phyloP scores from a whole-genome alignment of 1,284 basidiomycete genomes.

The Rhodotorula sp. region DNA sequence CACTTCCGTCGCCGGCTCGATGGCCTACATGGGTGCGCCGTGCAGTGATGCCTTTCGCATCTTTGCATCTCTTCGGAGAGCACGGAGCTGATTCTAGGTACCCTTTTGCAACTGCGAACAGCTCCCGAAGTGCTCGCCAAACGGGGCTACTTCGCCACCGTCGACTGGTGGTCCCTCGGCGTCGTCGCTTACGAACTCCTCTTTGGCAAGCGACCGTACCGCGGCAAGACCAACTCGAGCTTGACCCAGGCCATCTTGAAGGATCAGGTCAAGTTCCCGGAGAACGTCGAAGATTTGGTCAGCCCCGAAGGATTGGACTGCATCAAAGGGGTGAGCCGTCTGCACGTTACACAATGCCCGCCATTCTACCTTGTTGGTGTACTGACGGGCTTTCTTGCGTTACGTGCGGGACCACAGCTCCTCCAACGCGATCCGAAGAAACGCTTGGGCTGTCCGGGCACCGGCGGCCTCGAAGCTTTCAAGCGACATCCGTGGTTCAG shows the following conservation, averaged over 20 bases:
- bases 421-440: slow-evolving; percentile 79
- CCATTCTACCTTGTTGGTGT: neutral
- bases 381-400: neutral
- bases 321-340: slow-evolving; percentile 61
- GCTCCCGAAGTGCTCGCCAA: slow-evolving; percentile 47
- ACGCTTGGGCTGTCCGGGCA: slow-evolving; percentile 68
- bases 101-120: slow-evolving; percentile 2
- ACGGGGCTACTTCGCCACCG: slow-evolving; percentile 71
- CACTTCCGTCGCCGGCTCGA: slow-evolving; percentile 89
- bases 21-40: slow-evolving; percentile 87
- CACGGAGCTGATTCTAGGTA: neutral
- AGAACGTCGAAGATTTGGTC: slow-evolving; percentile 54
- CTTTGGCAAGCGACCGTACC: slow-evolving; percentile 86
- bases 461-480: slow-evolving; percentile 60
- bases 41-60: neutral
- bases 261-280: slow-evolving; percentile 47
- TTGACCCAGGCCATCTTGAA: slow-evolving; percentile 80
- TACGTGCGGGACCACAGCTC: slow-evolving; percentile 56
- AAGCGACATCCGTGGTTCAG: slow-evolving; percentile 83
- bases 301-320: slow-evolving; percentile 77
- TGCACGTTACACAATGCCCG: neutral
- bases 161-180: slow-evolving; percentile 96
- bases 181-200: slow-evolving; percentile 88
- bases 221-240: slow-evolving; percentile 84
- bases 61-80: too few relatives aligned